These are phyloP conservation scores for Cladosporium sp. DNA, from an alignment of 2,329 filamentous ascomycete genomes.

Conservation along the genomic window DNA sequence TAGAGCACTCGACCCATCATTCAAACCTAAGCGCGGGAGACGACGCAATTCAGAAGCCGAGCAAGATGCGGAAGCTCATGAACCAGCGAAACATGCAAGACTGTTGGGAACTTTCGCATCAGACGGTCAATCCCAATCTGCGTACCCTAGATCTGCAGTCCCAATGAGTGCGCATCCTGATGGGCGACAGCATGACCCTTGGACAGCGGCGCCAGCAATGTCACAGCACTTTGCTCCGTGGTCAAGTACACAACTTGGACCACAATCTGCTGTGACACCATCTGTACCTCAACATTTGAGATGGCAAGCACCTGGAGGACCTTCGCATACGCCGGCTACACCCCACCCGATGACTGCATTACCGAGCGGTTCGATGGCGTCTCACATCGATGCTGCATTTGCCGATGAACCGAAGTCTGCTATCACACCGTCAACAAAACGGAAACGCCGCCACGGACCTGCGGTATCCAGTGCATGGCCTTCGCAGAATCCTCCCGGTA, in stretches of 20 bases:
- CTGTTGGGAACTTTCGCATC: conserved; percentile 18
- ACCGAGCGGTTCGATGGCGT: conserved; percentile 55
- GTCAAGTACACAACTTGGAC: conserved; percentile 31
- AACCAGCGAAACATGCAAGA: conserved; percentile 23
- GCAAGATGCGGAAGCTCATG: conserved; percentile 22
- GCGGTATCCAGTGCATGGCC: conserved; percentile 89
- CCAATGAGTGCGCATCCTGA: conserved; percentile 50
- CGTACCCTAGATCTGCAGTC: conserved; percentile 49
- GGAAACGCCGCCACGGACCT: conserved; percentile 68
- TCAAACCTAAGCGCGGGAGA: conserved; percentile 57
- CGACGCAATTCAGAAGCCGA: conserved; percentile 40
- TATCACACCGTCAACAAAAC: conserved; percentile 59
- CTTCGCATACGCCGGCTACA: conserved; percentile 25
- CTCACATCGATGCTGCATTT: conserved; percentile 43
- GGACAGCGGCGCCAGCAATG: conserved; percentile 37
- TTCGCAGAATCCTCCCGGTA: conserved; percentile 59
- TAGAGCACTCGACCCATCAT: conserved; percentile 75
- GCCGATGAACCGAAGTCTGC: conserved; percentile 66
- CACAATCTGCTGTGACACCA: conserved; percentile 41
- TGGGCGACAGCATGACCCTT: conserved; percentile 42
- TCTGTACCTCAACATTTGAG: conserved; percentile 35
- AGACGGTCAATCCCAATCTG: conserved; percentile 33
- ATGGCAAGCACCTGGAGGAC: conserved; percentile 28
- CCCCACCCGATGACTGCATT: conserved; percentile 77
- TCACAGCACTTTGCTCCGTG: conserved; percentile 36